These are phyloP conservation scores for Agroathelia rolfsii DNA, from an alignment of 1,284 basidiomycete species.

Conservation along the genomic window DNA sequence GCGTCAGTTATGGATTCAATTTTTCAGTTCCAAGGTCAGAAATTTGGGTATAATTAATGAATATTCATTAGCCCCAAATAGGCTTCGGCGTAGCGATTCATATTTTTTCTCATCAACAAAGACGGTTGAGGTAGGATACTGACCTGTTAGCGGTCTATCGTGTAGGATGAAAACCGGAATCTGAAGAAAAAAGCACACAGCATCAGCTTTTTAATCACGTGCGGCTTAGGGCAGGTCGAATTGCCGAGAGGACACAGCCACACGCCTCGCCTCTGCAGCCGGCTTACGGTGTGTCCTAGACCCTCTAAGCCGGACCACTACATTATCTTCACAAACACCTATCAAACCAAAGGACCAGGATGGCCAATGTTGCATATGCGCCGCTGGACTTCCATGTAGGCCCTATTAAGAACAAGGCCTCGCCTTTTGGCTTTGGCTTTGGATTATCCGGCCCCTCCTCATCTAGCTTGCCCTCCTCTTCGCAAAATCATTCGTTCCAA, in stretches of 20 bases:
- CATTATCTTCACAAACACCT: too few species aligned
- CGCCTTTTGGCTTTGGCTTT: constrained; percentile 65
- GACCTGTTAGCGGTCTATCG: constrained; percentile 21
- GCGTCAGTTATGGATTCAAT: too few species aligned
- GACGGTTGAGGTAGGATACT: constrained; percentile 12
- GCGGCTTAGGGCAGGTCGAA: too few species aligned
- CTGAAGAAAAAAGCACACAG: constrained; percentile 18
- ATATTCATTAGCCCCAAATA: constrained; percentile 54
- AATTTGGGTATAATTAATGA: constrained; percentile 78
- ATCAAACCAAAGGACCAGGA: too few species aligned
- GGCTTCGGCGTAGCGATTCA: constrained; percentile 83
- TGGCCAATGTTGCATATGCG: constrained; percentile 64
- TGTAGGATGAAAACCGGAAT: too few species aligned
- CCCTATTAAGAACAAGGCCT: constrained; percentile 50
- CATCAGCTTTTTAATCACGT: constrained; percentile 14
- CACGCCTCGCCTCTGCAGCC: constrained; percentile 11
- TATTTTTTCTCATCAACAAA: constrained; percentile 46
- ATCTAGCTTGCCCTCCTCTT: constrained; percentile 22
- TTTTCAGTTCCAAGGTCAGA: too few species aligned
- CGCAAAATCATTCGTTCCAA: constrained; percentile 27
- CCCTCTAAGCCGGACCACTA: too few species aligned
- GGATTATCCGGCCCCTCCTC: constrained; percentile 37
- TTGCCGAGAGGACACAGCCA: constrained; percentile 10
- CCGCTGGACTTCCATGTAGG: constrained; percentile 55
- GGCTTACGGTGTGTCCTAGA: constrained; percentile 12